A percentile compares a stretch with the other conserved stretches of the same genome.
Conservation (phyloP, 2,329 filamentous ascomycete species). For the Calcarisporium arbuscula region DNA sequence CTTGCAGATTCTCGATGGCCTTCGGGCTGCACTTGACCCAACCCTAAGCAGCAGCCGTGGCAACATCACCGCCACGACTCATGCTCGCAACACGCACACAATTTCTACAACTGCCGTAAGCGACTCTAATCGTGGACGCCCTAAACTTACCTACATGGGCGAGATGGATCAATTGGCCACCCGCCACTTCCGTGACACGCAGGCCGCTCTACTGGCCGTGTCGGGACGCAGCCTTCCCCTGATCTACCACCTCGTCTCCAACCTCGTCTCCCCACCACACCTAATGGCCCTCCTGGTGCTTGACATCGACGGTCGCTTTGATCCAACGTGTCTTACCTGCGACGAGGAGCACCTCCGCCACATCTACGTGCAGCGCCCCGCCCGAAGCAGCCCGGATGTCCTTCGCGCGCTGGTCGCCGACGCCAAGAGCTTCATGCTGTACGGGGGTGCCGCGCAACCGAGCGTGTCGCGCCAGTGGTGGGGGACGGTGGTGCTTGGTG, state of each 20-base stretch:
- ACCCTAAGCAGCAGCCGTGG: conserved; percentile 10
- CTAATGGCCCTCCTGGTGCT: conserved; percentile 45
- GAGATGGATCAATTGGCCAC: conserved; percentile 40
- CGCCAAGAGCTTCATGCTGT: conserved; percentile 44
- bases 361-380: conserved; percentile 42
- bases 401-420: conserved; percentile 31
- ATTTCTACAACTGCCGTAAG: conserved; percentile 10
- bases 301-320: conserved; percentile 50
- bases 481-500: conserved; percentile 51
- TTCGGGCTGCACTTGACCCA: conserved; percentile 19
- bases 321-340: conserved; percentile 39
- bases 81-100: conserved; percentile 1
- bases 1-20: conserved; percentile 16
- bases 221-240: conserved; percentile 48
- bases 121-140: too few species aligned
- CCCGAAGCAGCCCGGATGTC: conserved; percentile 19
- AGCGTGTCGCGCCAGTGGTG: conserved; percentile 47
- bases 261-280: conserved; percentile 41
- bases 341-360: conserved; percentile 36
- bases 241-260: conserved; percentile 48
- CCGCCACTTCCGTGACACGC: conserved; percentile 42
- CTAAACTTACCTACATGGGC: conserved; percentile 33
- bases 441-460: conserved; percentile 30
- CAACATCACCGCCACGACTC: too few species aligned
- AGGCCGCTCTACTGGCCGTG: conserved; percentile 40